phyloP scores from a whole-genome alignment of 768 basidiomycete species.

The Leucogyrophana mollusca region DNA sequence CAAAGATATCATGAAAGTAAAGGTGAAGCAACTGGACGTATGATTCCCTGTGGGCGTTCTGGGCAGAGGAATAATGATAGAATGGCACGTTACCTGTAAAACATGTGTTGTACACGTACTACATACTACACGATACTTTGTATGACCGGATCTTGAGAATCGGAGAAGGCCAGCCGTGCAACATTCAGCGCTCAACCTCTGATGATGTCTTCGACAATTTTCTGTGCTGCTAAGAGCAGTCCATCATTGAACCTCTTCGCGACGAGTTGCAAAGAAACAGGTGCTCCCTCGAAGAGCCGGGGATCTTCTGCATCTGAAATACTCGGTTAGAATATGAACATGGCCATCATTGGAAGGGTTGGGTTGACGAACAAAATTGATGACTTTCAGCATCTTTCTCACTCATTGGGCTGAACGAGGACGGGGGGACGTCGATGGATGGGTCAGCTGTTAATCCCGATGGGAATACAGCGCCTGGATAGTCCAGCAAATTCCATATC shows the following conservation, averaged over 20 bases:
- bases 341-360: neutral
- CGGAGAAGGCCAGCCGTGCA: slow-evolving; percentile 22
- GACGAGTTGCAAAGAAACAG: slow-evolving; percentile 3
- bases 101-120: too few species aligned
- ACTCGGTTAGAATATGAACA: neutral
- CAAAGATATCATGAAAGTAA: too few species aligned
- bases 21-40: too few species aligned
- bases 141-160: neutral
- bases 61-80: too few species aligned
- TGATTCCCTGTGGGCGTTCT: too few species aligned
- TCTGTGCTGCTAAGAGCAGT: slow-evolving; percentile 1
- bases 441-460: slow-evolving; percentile 18
- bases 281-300: neutral
- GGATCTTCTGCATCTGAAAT: slow-evolving; percentile 3
- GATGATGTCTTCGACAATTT: slow-evolving; percentile 3
- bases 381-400: neutral
- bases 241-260: slow-evolving; percentile 4
- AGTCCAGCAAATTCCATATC: slow-evolving; percentile 38
- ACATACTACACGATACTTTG: neutral
- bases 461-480: slow-evolving; percentile 37
- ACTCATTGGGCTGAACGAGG: slow-evolving; percentile 10
- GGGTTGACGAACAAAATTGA: neutral
- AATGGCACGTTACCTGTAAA: too few species aligned
- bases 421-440: slow-evolving; percentile 16
- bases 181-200: slow-evolving; percentile 6